These are phyloP conservation scores for Pyrus pyrifolia DNA, from an alignment of 306 rosid genomes.

Conservation along the genomic window DNA sequence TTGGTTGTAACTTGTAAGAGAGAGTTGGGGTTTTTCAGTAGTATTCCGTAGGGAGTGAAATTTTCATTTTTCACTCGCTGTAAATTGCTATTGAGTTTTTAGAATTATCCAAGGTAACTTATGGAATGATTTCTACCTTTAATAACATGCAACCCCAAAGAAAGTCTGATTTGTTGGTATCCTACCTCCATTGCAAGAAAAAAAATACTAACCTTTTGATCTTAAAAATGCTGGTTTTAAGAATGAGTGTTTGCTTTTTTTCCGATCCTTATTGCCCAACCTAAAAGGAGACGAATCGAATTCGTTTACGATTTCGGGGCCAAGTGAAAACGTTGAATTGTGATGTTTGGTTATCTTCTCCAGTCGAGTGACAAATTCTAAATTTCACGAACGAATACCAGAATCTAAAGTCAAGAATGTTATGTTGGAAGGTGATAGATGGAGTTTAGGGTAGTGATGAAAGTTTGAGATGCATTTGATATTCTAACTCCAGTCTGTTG, in stretches of 20 bases:
- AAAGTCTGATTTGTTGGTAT: neutral
- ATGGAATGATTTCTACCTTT: neutral
- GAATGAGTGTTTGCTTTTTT: no score
- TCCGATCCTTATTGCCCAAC: no score
- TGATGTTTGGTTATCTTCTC: no score
- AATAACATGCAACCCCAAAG: neutral
- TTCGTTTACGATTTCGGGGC: no score
- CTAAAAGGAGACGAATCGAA: no score
- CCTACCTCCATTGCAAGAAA: neutral
- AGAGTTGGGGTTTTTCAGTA: slow-evolving; percentile 5
- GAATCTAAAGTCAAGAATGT: neutral
- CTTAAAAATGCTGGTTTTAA: no score
- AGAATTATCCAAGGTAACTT: neutral
- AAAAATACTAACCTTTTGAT: no score
- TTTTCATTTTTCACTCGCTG: slow-evolving; percentile 18
- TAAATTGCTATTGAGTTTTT: slow-evolving; percentile 25
- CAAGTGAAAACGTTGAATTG: no score
- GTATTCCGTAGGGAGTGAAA: slow-evolving; percentile 2
- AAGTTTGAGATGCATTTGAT: no score
- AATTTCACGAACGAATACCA: neutral
- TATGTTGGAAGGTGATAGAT: neutral
- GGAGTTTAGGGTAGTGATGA: no score
- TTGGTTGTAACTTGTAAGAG: neutral
- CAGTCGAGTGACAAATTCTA: neutral
- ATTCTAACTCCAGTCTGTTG: no score